Evolutionary conservation across 2,329 filamentous ascomycete species (phyloP), one percentile per base, ranked within the genome.

Genomic region (Nigrograna mackinnonii): DNA sequence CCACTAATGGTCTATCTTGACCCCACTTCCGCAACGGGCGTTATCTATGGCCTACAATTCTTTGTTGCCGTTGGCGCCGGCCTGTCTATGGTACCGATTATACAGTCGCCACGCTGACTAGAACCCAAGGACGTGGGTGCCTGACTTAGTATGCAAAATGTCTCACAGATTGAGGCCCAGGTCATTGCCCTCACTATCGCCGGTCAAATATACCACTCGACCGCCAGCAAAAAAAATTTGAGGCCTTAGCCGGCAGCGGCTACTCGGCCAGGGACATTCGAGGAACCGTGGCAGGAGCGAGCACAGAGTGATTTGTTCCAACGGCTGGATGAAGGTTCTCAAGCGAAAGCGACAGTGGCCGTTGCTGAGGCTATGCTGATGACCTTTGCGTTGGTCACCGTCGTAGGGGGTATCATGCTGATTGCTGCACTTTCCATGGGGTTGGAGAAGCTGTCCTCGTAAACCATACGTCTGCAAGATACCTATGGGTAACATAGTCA

Each of bases 131-230:
- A 47, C 30, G 24, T 33, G 4, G 35, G 31, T 9, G 22, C 30
- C 5, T 41, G 31, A 6, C 45, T 47, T 12, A 40, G 26, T 18
- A 33, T 48, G 42, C 42, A 45, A 37, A 48, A 48, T 14, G 37
- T 48, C 4, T 26, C 46, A 18, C 46, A 48, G 24, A 22, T 48
- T 22, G 46, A n/a, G n/a, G n/a, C n/a, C 31, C 43, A 46, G 35
- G 39, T 43, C 17, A 43, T 49, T 24, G 39, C 43, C 19, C 43
- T 49, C 5, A 39, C 36, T 22, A 19, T 49, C 16, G 46, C 35
- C 12, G 43, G 46, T 13, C 43, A 46, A 26, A 20, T 49, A 12
- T 49, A 39, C 33, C 46, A 49, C 20, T 42, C 42, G 13, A 34
- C 38, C 18, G 42, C 46, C 5, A 7, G 38, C 1, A 39, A 20